These are phyloP conservation scores for Cephalotrichum gorgonifer DNA, from an alignment of 2,329 filamentous ascomycete genomes.

Conservation along the genomic window DNA sequence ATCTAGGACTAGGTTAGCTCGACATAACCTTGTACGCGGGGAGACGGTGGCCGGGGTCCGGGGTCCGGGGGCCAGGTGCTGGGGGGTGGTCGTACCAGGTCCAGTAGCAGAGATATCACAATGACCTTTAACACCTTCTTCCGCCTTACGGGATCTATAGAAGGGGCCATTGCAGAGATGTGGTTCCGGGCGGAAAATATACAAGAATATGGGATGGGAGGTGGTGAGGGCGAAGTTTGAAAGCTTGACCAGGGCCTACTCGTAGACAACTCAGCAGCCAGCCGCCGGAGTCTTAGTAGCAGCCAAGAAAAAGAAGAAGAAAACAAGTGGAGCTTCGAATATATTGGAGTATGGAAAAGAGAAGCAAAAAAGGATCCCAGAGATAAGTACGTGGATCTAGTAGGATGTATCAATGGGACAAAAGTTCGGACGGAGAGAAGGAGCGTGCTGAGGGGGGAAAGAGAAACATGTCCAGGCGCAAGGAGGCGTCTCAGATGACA, in stretches of 20 bases:
- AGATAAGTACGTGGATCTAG: too few relatives aligned
- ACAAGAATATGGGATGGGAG: neutral
- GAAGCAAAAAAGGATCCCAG: neutral
- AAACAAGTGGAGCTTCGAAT: neutral
- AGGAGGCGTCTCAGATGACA: neutral
- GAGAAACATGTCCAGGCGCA: neutral
- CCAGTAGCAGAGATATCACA: slow-evolving; percentile 79
- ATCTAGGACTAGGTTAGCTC: slow-evolving; percentile 44
- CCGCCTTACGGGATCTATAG: slow-evolving; percentile 45
- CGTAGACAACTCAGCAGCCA: slow-evolving; percentile 3
- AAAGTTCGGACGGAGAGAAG: neutral
- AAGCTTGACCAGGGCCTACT: neutral
- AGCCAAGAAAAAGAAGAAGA: neutral
- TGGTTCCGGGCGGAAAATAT: neutral
- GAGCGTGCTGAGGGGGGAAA: neutral
- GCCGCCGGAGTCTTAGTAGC: slow-evolving; percentile 1
- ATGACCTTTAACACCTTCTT: slow-evolving; percentile 81
- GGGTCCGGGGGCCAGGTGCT: neutral
- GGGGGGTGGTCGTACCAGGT: slow-evolving; percentile 55
- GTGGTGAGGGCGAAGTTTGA: neutral
- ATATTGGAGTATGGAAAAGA: neutral
- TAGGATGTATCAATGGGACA: neutral
- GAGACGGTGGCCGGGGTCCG: neutral
- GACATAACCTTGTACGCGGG: neutral
- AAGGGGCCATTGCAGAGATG: slow-evolving; percentile 23